Conservation (phyloP, 441 rosid genomes). For the Arabidopsis lyrata region DNA sequence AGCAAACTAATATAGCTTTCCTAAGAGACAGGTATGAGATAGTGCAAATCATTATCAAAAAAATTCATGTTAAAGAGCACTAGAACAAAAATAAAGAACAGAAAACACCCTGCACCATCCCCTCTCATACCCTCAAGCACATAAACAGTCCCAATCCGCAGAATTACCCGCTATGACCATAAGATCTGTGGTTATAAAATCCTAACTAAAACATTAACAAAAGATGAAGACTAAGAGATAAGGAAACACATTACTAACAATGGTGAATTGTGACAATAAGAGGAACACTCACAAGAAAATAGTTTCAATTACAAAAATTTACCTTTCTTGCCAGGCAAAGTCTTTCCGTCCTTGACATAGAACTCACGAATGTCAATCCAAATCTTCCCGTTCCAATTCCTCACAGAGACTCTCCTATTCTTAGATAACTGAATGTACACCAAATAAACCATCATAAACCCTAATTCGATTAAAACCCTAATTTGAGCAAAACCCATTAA, state of each 20-base stretch:
- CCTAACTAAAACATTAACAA: too few relatives aligned
- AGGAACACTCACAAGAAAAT: not conserved
- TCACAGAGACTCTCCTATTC: constrained; percentile 84
- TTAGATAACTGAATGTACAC: constrained; percentile 65
- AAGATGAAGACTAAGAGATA: not conserved
- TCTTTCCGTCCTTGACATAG: constrained; percentile 82
- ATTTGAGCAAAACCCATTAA: not conserved
- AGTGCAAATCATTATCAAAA: too few relatives aligned
- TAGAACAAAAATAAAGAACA: not conserved
- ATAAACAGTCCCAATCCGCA: too few relatives aligned
- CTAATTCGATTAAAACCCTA: constrained; percentile 18
- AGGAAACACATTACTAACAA: constrained; percentile 2
- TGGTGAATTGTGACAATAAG: not conserved
- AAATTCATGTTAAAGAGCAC: too few relatives aligned
- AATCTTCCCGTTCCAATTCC: constrained; percentile 83
- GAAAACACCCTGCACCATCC: not conserved
- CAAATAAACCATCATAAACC: constrained; percentile 32
- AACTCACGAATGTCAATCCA: constrained; percentile 96
- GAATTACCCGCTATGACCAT: too few relatives aligned
- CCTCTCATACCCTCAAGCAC: not conserved
- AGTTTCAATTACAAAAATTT: not conserved
- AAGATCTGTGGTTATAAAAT: too few relatives aligned
- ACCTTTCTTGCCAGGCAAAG: constrained; percentile 89
- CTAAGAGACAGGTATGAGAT: not conserved
- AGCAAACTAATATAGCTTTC: not conserved